Percentiles rank a stretch among this genome's conserved stretches.
Evolutionary conservation across 1,139 yeast species (phyloP).

Genomic region (Saccharomycopsis hybrid): DNA sequence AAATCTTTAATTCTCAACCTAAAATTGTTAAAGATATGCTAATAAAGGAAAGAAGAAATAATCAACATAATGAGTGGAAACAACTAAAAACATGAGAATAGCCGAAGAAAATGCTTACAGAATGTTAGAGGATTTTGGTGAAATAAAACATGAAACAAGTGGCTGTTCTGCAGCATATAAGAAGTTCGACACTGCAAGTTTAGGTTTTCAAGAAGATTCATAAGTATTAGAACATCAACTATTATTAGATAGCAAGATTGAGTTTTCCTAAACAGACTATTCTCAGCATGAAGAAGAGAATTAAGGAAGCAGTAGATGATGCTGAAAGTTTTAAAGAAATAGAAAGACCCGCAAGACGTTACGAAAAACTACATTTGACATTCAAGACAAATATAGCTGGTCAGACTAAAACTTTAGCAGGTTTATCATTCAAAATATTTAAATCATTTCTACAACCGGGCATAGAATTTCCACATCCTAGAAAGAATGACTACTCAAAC

Average conservation of each 20-base stretch:
- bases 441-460: background rate
- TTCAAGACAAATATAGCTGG: too few relatives aligned
- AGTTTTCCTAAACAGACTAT: slow-evolving; percentile 1
- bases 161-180: slow-evolving; percentile 5
- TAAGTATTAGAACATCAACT: slow-evolving; percentile 2
- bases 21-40: background rate
- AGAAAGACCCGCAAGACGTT: slow-evolving; percentile 1
- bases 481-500: background rate
- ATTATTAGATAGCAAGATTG: slow-evolving; percentile 2
- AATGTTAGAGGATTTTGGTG: background rate
- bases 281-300: slow-evolving; percentile 3
- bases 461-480: background rate
- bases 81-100: background rate
- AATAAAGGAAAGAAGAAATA: slow-evolving; percentile 4
- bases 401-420: background rate
- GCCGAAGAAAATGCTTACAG: background rate
- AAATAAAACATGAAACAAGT: slow-evolving; percentile 2
- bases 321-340: slow-evolving; percentile 2
- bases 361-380: too few relatives aligned
- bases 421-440: too few relatives aligned
- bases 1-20: background rate
- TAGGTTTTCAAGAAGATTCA: slow-evolving; percentile 11
- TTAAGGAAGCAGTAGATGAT: background rate
- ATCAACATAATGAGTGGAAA: slow-evolving; percentile 1
- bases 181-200: slow-evolving; percentile 1